Base-by-base conservation (phyloP, 2,329 filamentous ascomycete species). In the Dendryphion nanum region DNA sequence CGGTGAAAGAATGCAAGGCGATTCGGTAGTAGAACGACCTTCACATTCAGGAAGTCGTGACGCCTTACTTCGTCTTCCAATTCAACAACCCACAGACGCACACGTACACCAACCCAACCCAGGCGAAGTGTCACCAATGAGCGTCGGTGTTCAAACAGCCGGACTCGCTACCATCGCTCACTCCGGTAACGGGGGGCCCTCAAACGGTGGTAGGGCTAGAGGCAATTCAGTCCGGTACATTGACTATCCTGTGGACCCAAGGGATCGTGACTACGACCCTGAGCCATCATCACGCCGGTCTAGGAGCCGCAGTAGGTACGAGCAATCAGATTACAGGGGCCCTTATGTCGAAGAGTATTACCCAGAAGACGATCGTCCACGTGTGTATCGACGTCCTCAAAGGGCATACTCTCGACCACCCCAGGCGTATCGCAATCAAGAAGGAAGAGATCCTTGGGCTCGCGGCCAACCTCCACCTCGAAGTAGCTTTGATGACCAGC, bases 331-430 rank as follows among this genome's bases (percentile, higher is more conserved):
- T 3, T 39, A 43, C 31, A 28, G 42, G 12, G 26, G 35, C 6
- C 34, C 56, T 1, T 59, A 56, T 33, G 42, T 54, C 18, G 59
- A 62, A 42, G 59, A 63, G 10, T 51, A 45, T 21, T 56, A 53
- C 1, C 55, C 61, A 23, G 57, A 59, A 14, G 57, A 60, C 4
- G 48, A 58, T 8, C 43, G 49, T 3, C 50, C 47, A 6, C 44
- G 45, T 4, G 30, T 40, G 20, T 55, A 61, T 40, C 53, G 54
- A 10, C 54, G 52, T 29, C 46, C 50, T 3, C 38, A 34, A 10
- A 47, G 56, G 13, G 39, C 41, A 6, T 50, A 56, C 26, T n/a
- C 18, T 20, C 47, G 53, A 4, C 59, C 59, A 24, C 59, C 59
- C 7, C 48, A 42, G n/a, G 26, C 55, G 3, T 53, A 57, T 30